Evolutionary conservation across 2,329 filamentous ascomycete species (phyloP).

Genomic region (Talaromyces funiculosus): DNA sequence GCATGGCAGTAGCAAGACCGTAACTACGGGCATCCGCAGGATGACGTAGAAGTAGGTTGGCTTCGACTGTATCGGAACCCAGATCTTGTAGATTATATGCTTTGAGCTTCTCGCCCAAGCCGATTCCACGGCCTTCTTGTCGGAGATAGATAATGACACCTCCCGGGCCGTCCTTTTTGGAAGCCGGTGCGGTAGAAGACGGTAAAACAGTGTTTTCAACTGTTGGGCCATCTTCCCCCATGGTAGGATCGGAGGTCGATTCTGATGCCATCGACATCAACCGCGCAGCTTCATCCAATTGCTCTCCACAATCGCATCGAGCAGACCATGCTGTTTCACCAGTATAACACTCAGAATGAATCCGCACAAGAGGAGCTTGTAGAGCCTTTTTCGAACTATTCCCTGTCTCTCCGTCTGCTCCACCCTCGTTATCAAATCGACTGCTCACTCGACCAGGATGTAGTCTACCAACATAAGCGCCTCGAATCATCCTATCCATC

Average conservation of each 20-base stretch:
- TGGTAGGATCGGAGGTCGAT: conserved; percentile 17
- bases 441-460: conserved; percentile 79
- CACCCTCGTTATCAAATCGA: conserved; percentile 48
- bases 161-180: conserved; percentile 47
- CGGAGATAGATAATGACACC: conserved; percentile 94
- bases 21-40: conserved; percentile 94
- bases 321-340: conserved; percentile 98
- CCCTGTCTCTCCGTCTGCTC: neutral
- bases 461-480: conserved; percentile 82
- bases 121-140: conserved; percentile 93
- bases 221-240: conserved; percentile 18
- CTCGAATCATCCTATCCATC: conserved; percentile 75
- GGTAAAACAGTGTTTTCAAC: conserved; percentile 17
- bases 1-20: conserved; percentile 91
- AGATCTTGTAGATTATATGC: conserved; percentile 97
- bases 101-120: conserved; percentile 90
- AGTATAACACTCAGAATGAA: conserved; percentile 97
- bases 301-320: conserved; percentile 94
- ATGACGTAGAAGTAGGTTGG: conserved; percentile 83
- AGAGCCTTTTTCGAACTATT: neutral
- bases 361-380: conserved; percentile 70
- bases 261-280: conserved; percentile 69
- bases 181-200: conserved; percentile 39
- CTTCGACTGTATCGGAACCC: conserved; percentile 95
- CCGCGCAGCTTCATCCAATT: conserved; percentile 90